Evolutionary conservation across 2,329 filamentous ascomycete genomes (phyloP).

Genomic region (Phialophora chinensis): DNA sequence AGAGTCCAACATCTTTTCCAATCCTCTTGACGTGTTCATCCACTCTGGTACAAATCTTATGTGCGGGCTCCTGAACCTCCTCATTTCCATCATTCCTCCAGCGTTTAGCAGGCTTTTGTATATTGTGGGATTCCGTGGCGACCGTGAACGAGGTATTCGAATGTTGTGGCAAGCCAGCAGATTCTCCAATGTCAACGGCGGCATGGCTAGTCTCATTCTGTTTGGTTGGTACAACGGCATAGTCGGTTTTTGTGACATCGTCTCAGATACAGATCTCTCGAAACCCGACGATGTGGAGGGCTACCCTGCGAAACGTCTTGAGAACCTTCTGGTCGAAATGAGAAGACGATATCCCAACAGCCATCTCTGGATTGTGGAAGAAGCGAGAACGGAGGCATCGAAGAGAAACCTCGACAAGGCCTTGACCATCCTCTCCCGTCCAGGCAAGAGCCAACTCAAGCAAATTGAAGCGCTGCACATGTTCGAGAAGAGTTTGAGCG

Average conservation of each 20-base stretch:
- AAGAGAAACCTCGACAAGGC: slow-evolving; percentile 71
- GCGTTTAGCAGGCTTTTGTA: slow-evolving; percentile 85
- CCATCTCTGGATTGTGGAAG: slow-evolving; percentile 84
- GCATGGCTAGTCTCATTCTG: slow-evolving; percentile 76
- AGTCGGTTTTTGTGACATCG: slow-evolving; percentile 84
- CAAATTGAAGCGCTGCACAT: slow-evolving; percentile 84
- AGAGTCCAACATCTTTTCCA: slow-evolving; percentile 69
- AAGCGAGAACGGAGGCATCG: slow-evolving; percentile 76
- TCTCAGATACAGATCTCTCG: slow-evolving; percentile 60
- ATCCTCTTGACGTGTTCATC: slow-evolving; percentile 83
- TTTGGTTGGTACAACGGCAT: slow-evolving; percentile 89
- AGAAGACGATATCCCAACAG: slow-evolving; percentile 78
- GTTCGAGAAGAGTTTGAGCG: slow-evolving; percentile 81
- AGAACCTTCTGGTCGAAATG: slow-evolving; percentile 73
- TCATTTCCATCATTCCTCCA: slow-evolving; percentile 92
- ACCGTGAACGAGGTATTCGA: slow-evolving; percentile 78
- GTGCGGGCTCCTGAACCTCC: slow-evolving; percentile 81
- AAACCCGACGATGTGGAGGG: slow-evolving; percentile 67
- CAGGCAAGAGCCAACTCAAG: slow-evolving; percentile 73
- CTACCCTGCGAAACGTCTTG: slow-evolving; percentile 73
- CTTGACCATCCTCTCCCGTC: slow-evolving; percentile 67
- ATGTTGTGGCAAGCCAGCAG: slow-evolving; percentile 91
- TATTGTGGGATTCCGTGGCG: slow-evolving; percentile 88
- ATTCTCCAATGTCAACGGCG: slow-evolving; percentile 90
- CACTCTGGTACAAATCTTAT: slow-evolving; percentile 89